Conservation (phyloP, 345 rosid genomes). For the Boechera divaricarpa region DNA sequence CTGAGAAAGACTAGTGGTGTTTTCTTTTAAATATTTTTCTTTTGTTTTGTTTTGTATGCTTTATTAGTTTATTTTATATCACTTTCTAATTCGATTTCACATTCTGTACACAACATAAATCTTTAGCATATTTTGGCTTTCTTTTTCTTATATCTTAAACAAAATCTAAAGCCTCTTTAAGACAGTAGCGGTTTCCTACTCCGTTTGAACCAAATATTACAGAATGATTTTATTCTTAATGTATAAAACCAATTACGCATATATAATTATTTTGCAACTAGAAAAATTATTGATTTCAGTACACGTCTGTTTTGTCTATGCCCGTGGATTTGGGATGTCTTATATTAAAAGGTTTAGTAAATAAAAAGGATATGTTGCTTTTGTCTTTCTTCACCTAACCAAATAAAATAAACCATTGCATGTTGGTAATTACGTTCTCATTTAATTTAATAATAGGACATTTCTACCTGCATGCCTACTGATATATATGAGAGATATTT, state of each 20-base stretch:
- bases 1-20: constrained; percentile 13
- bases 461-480: neutral
- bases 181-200: constrained; percentile 5
- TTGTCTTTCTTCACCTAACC: constrained; percentile 35
- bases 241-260: neutral
- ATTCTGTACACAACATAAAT: constrained; percentile 1
- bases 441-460: neutral
- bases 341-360: neutral
- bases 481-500: neutral
- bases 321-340: neutral
- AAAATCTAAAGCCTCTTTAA: constrained; percentile 13
- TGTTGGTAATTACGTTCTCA: constrained; percentile 20
- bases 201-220: neutral
- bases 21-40: neutral
- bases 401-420: constrained; percentile 28
- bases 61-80: neutral
- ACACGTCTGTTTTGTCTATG: neutral
- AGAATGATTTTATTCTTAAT: neutral
- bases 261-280: neutral
- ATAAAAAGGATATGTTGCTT: neutral
- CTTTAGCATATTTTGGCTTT: neutral
- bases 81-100: constrained; percentile 28
- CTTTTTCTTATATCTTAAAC: neutral
- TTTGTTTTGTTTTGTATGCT: neutral
- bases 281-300: neutral